Evolutionary conservation across 1,139 yeast species (phyloP).

Genomic region (Zygoascus hellenicus): DNA sequence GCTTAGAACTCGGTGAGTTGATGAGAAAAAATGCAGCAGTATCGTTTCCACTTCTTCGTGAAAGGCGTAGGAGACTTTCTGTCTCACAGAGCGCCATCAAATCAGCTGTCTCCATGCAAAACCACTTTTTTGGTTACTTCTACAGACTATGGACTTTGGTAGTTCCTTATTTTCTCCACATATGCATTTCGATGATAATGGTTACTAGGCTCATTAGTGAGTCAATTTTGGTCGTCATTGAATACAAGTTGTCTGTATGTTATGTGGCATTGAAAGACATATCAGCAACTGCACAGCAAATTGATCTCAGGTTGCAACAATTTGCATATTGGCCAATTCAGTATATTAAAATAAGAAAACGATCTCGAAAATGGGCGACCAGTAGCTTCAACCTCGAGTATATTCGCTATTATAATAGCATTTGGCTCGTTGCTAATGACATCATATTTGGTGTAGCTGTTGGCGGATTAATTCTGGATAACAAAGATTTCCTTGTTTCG

Average conservation of each 20-base stretch:
- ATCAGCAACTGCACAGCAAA: constrained; percentile 68
- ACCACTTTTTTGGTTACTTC: constrained; percentile 16
- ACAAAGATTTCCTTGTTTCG: constrained; percentile 36
- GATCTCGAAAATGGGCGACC: constrained; percentile 33
- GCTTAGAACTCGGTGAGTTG: constrained; percentile 30
- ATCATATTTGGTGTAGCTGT: constrained; percentile 64
- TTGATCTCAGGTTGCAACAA: constrained; percentile 74
- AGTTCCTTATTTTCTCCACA: constrained; percentile 13
- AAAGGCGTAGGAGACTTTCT: constrained; percentile 18
- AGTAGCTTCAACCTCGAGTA: constrained; percentile 52
- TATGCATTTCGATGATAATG: constrained; percentile 20
- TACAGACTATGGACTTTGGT: constrained; percentile 15
- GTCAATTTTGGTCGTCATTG: constrained; percentile 35
- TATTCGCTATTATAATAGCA: constrained; percentile 77
- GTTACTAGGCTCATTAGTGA: constrained; percentile 31
- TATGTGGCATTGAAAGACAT: constrained; percentile 36
- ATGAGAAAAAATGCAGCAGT: constrained; percentile 27
- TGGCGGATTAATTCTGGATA: constrained; percentile 46
- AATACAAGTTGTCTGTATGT: constrained; percentile 26
- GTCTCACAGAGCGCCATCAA: constrained; percentile 26
- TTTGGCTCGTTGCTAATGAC: constrained; percentile 86
- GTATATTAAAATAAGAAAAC: constrained; percentile 49
- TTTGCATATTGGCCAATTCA: constrained; percentile 77
- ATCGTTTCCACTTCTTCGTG: constrained; percentile 27
- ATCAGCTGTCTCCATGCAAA: constrained; percentile 25